phyloP scores from a whole-genome alignment of 2,329 filamentous ascomycete genomes.

The Calonectria crousiana region DNA sequence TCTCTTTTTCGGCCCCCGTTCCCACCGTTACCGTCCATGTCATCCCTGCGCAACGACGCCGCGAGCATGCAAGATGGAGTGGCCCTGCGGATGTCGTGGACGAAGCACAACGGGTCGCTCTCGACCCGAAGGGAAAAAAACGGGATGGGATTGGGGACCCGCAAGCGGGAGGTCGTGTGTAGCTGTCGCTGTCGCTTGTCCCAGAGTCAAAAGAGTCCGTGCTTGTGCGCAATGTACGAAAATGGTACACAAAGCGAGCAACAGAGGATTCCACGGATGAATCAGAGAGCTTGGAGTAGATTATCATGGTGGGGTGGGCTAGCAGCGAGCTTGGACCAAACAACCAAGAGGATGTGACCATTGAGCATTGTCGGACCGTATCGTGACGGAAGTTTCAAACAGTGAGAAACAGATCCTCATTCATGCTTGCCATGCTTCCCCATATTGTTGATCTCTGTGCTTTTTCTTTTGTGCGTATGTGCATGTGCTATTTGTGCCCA shows the following conservation, averaged over 20 bases:
- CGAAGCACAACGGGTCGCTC: slow-evolving; percentile 14
- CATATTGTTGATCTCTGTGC: slow-evolving; percentile 11
- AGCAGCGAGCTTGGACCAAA: neutral
- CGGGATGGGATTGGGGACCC: neutral
- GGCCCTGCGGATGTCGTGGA: slow-evolving; percentile 24
- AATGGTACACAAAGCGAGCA: slow-evolving; percentile 2
- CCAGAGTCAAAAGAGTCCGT: neutral
- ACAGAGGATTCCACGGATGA: neutral
- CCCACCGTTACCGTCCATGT: slow-evolving; percentile 10
- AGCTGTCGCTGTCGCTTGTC: slow-evolving; percentile 3
- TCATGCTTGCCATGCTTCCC: slow-evolving; percentile 19
- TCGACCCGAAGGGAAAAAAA: neutral
- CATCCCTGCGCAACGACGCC: slow-evolving; percentile 22
- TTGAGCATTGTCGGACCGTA: neutral
- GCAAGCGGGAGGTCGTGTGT: slow-evolving; percentile 1
- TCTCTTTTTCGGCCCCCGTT: neutral
- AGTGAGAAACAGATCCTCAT: slow-evolving; percentile 25
- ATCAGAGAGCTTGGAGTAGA: slow-evolving; percentile 1
- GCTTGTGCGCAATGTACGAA: neutral
- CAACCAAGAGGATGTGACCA: neutral
- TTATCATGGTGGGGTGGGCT: neutral
- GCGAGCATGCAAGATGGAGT: slow-evolving; percentile 26
- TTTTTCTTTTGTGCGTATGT: neutral
- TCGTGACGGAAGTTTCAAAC: slow-evolving; percentile 3
- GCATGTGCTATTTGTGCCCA: neutral